Conservation (phyloP, 192 early-diverging fungal species). For the Spizellomyces sp. region DNA sequence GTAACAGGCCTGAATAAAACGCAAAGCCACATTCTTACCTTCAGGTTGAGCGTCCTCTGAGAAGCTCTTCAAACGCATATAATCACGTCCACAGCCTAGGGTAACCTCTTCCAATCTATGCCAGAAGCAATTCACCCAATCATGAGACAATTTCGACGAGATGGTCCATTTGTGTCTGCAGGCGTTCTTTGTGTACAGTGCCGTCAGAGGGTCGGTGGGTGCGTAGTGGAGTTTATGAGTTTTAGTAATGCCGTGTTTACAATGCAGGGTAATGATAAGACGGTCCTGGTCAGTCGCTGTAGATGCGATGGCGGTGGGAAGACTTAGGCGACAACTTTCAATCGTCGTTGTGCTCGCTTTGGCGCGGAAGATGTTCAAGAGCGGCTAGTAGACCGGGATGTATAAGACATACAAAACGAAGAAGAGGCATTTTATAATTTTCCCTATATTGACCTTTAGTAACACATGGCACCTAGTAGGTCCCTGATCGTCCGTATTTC, state of each 20-base stretch:
- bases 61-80: constrained; percentile 26
- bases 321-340: constrained; percentile 37
- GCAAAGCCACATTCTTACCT: not conserved
- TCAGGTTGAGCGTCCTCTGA: constrained; percentile 6
- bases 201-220: constrained; percentile 31
- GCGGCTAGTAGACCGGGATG: constrained; percentile 18
- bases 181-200: constrained; percentile 36
- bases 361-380: constrained; percentile 39
- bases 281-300: constrained; percentile 28
- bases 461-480: constrained; percentile 37
- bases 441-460: constrained; percentile 29
- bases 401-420: not conserved
- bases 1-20: no score
- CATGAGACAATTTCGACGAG: constrained; percentile 39
- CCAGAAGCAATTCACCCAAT: constrained; percentile 42
- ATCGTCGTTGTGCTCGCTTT: constrained; percentile 31
- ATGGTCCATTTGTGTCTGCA: constrained; percentile 34
- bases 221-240: constrained; percentile 46
- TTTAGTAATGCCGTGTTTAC: constrained; percentile 45
- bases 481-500: constrained; percentile 23
- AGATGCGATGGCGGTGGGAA: constrained; percentile 3
- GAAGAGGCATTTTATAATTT: not conserved
- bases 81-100: constrained; percentile 28
- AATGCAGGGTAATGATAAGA: constrained; percentile 40
- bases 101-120: constrained; percentile 41